Evolutionary conservation across 1,284 basidiomycete species (phyloP).

Genomic region (Boletus hoseneyae): DNA sequence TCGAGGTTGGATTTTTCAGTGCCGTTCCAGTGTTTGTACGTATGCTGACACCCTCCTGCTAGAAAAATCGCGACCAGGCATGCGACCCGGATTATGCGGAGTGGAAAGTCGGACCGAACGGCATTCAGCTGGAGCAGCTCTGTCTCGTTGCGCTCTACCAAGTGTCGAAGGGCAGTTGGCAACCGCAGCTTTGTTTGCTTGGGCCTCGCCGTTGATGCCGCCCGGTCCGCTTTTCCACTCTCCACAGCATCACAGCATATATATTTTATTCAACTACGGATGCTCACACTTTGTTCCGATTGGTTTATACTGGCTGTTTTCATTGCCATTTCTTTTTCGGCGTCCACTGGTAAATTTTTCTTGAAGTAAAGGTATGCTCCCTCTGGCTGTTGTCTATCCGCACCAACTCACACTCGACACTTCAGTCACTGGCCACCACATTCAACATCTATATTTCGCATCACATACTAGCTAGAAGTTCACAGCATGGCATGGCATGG

Average conservation of each 20-base stretch:
- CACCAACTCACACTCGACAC: background rate
- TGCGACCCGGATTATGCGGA: conserved; percentile 14
- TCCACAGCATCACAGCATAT: background rate
- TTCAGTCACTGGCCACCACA: background rate
- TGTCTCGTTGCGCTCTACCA: conserved; percentile 26
- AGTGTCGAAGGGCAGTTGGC: conserved; percentile 32
- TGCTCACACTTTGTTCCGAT: background rate
- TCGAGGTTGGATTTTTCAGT: conserved; percentile 28
- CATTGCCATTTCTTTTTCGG: background rate
- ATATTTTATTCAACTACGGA: background rate
- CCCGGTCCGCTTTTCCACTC: background rate
- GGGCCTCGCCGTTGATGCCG: conserved; percentile 12
- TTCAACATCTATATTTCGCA: conserved; percentile 5
- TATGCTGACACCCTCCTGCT: conserved; percentile 3
- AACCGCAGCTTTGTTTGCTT: conserved; percentile 30
- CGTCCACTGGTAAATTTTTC: background rate
- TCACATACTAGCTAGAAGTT: conserved; percentile 13
- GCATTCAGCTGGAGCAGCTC: conserved; percentile 24
- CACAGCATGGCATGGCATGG: conserved; percentile 17
- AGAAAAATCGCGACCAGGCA: conserved; percentile 15
- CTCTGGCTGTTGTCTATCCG: background rate
- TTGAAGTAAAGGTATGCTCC: conserved; percentile 1
- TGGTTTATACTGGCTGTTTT: background rate
- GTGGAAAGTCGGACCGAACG: conserved; percentile 27
- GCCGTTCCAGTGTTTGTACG: background rate